phyloP scores from a whole-genome alignment of 106 monocot species.

The Posidonia australis region DNA sequence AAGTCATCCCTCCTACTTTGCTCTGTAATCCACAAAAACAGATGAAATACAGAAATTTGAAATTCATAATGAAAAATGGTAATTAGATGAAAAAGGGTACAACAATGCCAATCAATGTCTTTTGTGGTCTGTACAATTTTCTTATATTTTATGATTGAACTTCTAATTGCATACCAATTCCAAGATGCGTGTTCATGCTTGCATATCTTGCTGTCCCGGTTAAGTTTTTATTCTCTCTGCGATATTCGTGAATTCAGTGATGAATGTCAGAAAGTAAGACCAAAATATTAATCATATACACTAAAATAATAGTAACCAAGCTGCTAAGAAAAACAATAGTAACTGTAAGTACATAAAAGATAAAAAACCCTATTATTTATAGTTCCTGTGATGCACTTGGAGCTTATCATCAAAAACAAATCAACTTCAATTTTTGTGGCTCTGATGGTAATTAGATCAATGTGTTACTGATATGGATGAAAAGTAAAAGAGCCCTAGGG shows the following conservation, averaged over 20 bases:
- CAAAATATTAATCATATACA: neutral
- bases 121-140: too few relatives aligned
- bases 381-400: too few relatives aligned
- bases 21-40: conserved; percentile 25
- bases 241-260: neutral
- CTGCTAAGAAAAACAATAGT: too few relatives aligned
- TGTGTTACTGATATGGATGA: too few relatives aligned
- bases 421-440: too few relatives aligned
- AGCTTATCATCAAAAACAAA: too few relatives aligned
- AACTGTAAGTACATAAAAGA: too few relatives aligned
- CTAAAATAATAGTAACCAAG: neutral
- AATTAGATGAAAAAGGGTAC: neutral
- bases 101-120: too few relatives aligned
- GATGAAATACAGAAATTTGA: neutral
- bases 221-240: conserved; percentile 26
- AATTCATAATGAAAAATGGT: neutral
- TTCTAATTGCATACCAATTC: conserved; percentile 13
- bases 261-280: neutral
- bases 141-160: too few relatives aligned
- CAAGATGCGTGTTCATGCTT: conserved; percentile 30
- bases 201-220: conserved; percentile 32
- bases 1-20: conserved; percentile 99
- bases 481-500: too few relatives aligned
- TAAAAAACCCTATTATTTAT: too few relatives aligned
- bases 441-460: too few relatives aligned